Evolutionary conservation across 2,329 filamentous ascomycete genomes (phyloP), one percentile per base, ranked within the genome.

Genomic region (Arachnopeziza araneosa): DNA sequence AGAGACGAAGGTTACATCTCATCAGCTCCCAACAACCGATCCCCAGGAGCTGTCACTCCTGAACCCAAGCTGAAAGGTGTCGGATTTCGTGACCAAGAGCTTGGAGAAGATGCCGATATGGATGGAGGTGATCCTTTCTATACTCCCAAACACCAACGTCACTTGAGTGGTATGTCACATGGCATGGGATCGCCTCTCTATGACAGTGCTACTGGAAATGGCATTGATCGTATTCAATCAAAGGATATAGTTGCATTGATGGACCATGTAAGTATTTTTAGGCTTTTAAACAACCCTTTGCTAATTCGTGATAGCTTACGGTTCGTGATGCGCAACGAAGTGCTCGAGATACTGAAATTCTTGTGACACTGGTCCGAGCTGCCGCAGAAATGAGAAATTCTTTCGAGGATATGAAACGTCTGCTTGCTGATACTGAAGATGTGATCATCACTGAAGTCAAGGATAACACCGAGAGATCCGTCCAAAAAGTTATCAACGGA

Each of bases 351-450:
- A 98, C 95, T 0, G 95, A 99, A 75, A 97, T 99, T 58, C 80
- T 99, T 21, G 91, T 97, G 53, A 93, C 95, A 0, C 84, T 99
- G 32, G 95, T 99, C 63, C 88, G 93, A 61, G 93, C 92, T 58
- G 93, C 95, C 3, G 88, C 95, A 14, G 95, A 99, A 75, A 98
- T 98, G 93, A 91, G 93, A 65, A 96, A 90, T 67, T 96, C 91
- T 0, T 96, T 98, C 71, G 91, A 96, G 66, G 93, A 96, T 69
- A 90, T 99, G 82, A 97, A 95, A 79, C 89, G 88, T 65, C 88
- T 96, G 70, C 89, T 99, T 63, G 88, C 89, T 55, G 89, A 96
- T 66, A 93, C 96, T 62, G 93, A 97, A 70, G 90, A 91, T 61
- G 83, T 92, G 70, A 89, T 98, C 70, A 91, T 97, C 75, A 87